Evolutionary conservation across 495 filamentous ascomycete species (phyloP).

Genomic region (Penicillium malachiteum): DNA sequence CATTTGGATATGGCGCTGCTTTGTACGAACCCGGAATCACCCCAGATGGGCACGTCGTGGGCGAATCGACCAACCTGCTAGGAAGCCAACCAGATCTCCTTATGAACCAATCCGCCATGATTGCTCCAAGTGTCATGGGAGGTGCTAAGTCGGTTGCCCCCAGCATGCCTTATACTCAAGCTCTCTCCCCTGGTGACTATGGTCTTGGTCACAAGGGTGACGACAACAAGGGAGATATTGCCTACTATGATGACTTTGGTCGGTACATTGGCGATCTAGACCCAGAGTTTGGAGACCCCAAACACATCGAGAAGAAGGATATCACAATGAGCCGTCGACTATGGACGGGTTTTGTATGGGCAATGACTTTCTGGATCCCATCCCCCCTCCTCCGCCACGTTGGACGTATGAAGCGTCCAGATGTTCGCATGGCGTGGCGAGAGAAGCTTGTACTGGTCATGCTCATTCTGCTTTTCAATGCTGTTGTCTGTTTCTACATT

Average conservation of each 20-base stretch:
- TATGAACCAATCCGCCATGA: conserved; percentile 56
- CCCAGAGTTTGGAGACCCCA: conserved; percentile 70
- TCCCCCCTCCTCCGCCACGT: conserved; percentile 76
- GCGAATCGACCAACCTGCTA: conserved; percentile 59
- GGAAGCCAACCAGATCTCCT: conserved; percentile 72
- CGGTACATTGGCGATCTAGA: conserved; percentile 62
- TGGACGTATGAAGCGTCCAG: conserved; percentile 95
- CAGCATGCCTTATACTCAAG: conserved; percentile 61
- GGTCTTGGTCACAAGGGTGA: conserved; percentile 87
- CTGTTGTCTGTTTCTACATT: conserved; percentile 85
- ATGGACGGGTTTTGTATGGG: conserved; percentile 84
- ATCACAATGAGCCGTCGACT: conserved; percentile 61
- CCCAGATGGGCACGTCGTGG: conserved; percentile 42
- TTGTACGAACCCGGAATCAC: conserved; percentile 34
- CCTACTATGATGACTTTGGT: conserved; percentile 61
- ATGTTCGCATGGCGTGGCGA: conserved; percentile 95
- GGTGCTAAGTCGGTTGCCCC: conserved; percentile 73
- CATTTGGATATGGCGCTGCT: conserved; percentile 33
- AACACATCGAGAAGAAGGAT: conserved; percentile 69
- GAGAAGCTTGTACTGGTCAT: conserved; percentile 85
- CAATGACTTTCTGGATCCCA: conserved; percentile 91
- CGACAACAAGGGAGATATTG: conserved; percentile 63
- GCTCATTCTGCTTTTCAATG: conserved; percentile 83
- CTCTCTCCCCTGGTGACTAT: conserved; percentile 65
- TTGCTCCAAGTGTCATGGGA: conserved; percentile 56